Base-by-base conservation (phyloP, 2,329 filamentous ascomycete genomes). In the Zymoseptoria brevis region DNA sequence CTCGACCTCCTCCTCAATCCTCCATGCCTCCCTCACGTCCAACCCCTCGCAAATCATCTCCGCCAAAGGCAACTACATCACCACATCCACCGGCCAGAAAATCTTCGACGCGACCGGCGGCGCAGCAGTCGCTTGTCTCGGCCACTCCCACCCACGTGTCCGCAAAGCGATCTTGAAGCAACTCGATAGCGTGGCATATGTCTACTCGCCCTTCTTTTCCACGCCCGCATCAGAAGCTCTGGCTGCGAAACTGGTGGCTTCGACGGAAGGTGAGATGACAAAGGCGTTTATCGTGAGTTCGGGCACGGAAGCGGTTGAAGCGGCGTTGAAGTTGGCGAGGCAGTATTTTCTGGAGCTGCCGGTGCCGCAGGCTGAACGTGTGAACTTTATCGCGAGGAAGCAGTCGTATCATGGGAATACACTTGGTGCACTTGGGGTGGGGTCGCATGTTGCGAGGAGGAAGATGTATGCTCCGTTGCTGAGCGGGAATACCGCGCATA, bases 31-130 rank as follows among this genome's bases (percentile, higher is more conserved):
- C 57, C 75, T 80, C 3, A 74, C 74, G 52, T 64, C 72, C 30
- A 57, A 72, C 9, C 77, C 81, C n/a, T 71, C 74, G 41, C 74
- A 71, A 54, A 80, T 81, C 3, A 67, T 75, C 9, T 76, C 74
- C 0, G 81, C 77, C 5, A 70, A 75, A 54, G 81, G 79, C 6
- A 76, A 77, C 63, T 80, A 79, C 61, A 70, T 83, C 26, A 72
- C 74, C 45, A 74, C 83, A 0, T 72, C 76, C 58, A 75, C 77
- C 66, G 85, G 84, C 1, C 76, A 78, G 6, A 75, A 74, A 30
- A 80, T 93, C 54, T 79, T 90, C 8, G 88, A 93, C 69, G 85
- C 83, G 1, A 87, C 85, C 13, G 82, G 85, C 41, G 89, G 89
- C 21, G 86, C 88, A 4, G 87, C 85, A 22, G 87, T 90, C 2